phyloP scores from a whole-genome alignment of 2,329 filamentous ascomycete species.

The Trichoderma endophyticum region DNA sequence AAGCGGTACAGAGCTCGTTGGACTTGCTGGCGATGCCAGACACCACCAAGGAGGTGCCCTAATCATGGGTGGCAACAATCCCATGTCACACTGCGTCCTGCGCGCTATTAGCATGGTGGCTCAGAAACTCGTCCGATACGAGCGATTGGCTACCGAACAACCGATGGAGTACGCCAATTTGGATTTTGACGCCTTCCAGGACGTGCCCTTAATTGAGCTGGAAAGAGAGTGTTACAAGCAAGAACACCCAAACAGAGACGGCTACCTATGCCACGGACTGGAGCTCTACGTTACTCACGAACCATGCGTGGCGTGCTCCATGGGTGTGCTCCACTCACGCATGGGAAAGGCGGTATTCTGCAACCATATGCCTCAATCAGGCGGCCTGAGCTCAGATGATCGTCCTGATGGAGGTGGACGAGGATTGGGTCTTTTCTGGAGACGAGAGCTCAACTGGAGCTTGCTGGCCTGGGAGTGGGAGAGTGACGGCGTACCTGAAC shows the following conservation, averaged over 20 bases:
- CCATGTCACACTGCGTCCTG: conserved; percentile 74
- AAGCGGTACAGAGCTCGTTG: conserved; percentile 57
- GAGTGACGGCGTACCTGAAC: conserved; percentile 39
- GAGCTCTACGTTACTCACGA: conserved; percentile 95
- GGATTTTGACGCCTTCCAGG: conserved; percentile 63
- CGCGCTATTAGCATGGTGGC: conserved; percentile 82
- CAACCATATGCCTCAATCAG: conserved; percentile 73
- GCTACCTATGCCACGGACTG: conserved; percentile 90
- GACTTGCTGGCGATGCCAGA: conserved; percentile 73
- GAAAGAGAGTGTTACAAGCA: conserved; percentile 61
- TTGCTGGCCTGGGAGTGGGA: conserved; percentile 77
- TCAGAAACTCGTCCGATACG: conserved; percentile 58
- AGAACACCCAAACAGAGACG: conserved; percentile 67
- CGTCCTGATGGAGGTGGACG: conserved; percentile 54
- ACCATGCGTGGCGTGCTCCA: conserved; percentile 93
- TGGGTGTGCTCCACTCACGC: conserved; percentile 91
- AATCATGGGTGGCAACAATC: conserved; percentile 58
- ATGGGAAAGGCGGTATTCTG: conserved; percentile 84
- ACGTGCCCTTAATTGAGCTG: conserved; percentile 64
- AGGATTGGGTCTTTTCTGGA: conserved; percentile 67
- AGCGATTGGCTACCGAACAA: conserved; percentile 42
- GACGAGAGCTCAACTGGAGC: conserved; percentile 81
- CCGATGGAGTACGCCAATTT: conserved; percentile 40
- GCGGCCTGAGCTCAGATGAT: conserved; percentile 77
- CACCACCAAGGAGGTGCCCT: conserved; percentile 55